Evolutionary conservation across 129 eudicot species (phyloP), one percentile per base, ranked within the genome.

Genomic region (Heracleum sosnowskyi): DNA sequence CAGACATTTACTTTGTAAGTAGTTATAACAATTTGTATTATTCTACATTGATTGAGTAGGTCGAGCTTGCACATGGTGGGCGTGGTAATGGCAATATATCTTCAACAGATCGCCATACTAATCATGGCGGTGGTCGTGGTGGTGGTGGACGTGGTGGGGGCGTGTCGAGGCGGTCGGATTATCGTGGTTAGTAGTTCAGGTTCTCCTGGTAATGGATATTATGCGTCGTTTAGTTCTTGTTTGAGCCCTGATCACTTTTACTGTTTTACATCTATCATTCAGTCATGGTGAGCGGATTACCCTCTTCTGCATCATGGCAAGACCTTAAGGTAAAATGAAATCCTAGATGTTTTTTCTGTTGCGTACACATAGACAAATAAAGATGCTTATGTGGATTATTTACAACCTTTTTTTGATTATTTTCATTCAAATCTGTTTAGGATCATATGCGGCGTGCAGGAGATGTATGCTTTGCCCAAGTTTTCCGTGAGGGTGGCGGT

Each of bases 381-480:
- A 9, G 10, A n/a, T 41, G n/a, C 26, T 8, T 31, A 45, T 18
- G n/a, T 18, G 35, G 13, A 17, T 42, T 18, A 33, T 78, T 12
- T 29, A 16, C 49, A 4, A 18, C 13, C 24, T 29, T 46, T 3
- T 41, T 8, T 63, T 76, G 33, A 79, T 79, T 5, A 36, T n/a
- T 73, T 35, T 49, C 53, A 17, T 86, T 11, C 36, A 29, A 26
- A 36, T 82, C 73, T 47, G 45, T 81, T 51, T 74, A 93, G 98
- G 98, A 93, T 84, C 98, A 93, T 81, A 93, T 93, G 98, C 98
- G 98, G 35, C 87, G 91, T 5, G 98, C 97, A 45, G 98, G 98
- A 69, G 98, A 93, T 84, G 98, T 93, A 49, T 93, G 98, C 76
- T 93, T 93, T 77, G 89, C 98, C 78, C 91, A 93, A 82, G 98